Evolutionary conservation across 345 rosid genomes (phyloP).

Genomic region (Carallia brachiata): DNA sequence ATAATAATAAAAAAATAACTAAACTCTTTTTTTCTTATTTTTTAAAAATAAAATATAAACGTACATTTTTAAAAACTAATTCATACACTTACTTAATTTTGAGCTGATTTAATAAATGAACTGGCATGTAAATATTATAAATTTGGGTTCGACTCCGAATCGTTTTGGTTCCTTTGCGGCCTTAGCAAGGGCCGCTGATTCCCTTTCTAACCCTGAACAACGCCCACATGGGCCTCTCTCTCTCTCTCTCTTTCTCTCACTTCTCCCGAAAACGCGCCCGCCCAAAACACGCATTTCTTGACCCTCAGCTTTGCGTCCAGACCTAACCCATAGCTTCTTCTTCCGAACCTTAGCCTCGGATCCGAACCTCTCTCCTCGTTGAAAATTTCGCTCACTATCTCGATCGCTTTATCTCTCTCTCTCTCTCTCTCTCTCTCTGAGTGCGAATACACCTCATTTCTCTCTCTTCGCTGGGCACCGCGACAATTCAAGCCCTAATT

Average conservation of each 20-base stretch:
- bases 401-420: conserved; percentile 46
- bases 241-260: background rate
- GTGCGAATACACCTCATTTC: conserved; percentile 4
- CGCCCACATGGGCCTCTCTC: background rate
- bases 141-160: too few species aligned
- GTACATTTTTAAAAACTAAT: too few species aligned
- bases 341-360: conserved; percentile 18
- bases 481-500: conserved; percentile 37
- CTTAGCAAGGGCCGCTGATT: conserved; percentile 6
- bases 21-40: too few species aligned
- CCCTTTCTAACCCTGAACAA: conserved; percentile 14
- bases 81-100: too few species aligned
- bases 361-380: conserved; percentile 51
- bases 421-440: conserved; percentile 17
- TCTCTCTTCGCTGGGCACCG: background rate
- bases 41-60: too few species aligned
- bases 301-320: conserved; percentile 32
- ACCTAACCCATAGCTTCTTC: conserved; percentile 13
- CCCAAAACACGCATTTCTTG: background rate
- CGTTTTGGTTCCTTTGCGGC: too few species aligned
- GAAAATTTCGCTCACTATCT: conserved; percentile 50
- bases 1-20: too few species aligned
- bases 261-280: background rate
- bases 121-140: too few species aligned
- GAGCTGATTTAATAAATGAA: too few species aligned